These are phyloP conservation scores for Mycosphaerelloides madeirae DNA, from an alignment of 2,329 filamentous ascomycete species.

Conservation along the genomic window DNA sequence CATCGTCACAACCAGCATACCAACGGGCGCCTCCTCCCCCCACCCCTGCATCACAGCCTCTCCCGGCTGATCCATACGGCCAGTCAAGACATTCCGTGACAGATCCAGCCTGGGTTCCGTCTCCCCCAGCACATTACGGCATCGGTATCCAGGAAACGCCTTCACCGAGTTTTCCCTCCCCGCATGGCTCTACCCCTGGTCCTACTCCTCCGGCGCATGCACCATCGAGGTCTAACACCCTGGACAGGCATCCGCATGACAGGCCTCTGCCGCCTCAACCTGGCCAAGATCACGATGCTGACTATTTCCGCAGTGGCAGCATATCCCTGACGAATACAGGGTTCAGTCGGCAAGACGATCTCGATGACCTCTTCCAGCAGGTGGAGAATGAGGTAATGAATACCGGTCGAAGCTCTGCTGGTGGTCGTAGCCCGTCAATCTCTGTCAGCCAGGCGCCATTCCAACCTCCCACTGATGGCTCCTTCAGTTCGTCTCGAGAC, in stretches of 20 bases:
- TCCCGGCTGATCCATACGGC: slow-evolving; percentile 19
- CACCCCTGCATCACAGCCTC: slow-evolving; percentile 19
- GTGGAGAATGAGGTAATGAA: slow-evolving; percentile 51
- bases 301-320: slow-evolving; percentile 34
- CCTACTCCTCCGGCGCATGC: slow-evolving; percentile 46
- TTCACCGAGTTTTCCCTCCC: slow-evolving; percentile 24
- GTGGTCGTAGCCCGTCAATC: slow-evolving; percentile 32
- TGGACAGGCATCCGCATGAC: slow-evolving; percentile 53
- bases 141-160: slow-evolving; percentile 21
- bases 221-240: slow-evolving; percentile 42
- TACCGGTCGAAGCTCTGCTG: slow-evolving; percentile 19
- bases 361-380: slow-evolving; percentile 54
- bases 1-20: slow-evolving; percentile 20
- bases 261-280: slow-evolving; percentile 58
- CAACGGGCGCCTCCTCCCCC: slow-evolving; percentile 13
- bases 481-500: slow-evolving; percentile 23
- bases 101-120: slow-evolving; percentile 20
- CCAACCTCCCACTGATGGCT: slow-evolving; percentile 22
- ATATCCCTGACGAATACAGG: slow-evolving; percentile 16
- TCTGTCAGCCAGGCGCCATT: slow-evolving; percentile 34
- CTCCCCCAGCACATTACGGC: slow-evolving; percentile 25
- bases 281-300: slow-evolving; percentile 34
- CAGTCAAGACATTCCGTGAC: slow-evolving; percentile 8
- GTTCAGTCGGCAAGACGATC: slow-evolving; percentile 6
- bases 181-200: slow-evolving; percentile 45